Conservation (phyloP, 306 rosid genomes). For the Casuarina cunninghamiana region DNA sequence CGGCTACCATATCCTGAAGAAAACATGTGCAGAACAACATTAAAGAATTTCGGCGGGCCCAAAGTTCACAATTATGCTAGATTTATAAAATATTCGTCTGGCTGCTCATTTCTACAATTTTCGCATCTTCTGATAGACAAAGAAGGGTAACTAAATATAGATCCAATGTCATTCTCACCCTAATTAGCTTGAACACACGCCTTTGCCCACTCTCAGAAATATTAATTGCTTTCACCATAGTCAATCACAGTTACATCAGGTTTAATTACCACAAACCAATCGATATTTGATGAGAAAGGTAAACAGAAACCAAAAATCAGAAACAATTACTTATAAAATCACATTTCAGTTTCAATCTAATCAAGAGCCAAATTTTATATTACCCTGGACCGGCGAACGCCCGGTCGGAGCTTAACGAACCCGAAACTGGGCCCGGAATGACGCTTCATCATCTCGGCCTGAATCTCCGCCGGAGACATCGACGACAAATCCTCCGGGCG, state of each 20-base stretch:
- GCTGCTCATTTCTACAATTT: background rate
- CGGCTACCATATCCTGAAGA: slow-evolving; percentile 66
- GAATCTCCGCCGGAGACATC: slow-evolving; percentile 71
- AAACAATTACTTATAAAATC: background rate
- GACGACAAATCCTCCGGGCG: slow-evolving; percentile 57
- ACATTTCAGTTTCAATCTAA: slow-evolving; percentile 13
- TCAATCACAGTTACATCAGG: background rate
- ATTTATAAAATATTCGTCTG: background rate
- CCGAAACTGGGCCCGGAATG: slow-evolving; percentile 70
- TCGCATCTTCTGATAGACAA: background rate
- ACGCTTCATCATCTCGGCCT: slow-evolving; percentile 70
- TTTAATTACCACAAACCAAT: background rate
- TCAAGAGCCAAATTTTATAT: slow-evolving; percentile 14
- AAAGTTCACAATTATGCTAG: background rate
- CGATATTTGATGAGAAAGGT: background rate
- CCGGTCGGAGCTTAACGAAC: slow-evolving; percentile 80
- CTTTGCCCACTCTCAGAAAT: background rate
- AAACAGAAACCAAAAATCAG: background rate
- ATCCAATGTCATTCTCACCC: background rate
- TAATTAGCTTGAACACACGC: background rate
- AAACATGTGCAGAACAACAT: slow-evolving; percentile 21
- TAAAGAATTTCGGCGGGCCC: background rate
- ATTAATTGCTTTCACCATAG: background rate
- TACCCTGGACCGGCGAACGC: slow-evolving; percentile 64
- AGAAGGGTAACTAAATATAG: background rate